phyloP scores from a whole-genome alignment of 768 basidiomycete genomes.

The Phallus indusiatus region DNA sequence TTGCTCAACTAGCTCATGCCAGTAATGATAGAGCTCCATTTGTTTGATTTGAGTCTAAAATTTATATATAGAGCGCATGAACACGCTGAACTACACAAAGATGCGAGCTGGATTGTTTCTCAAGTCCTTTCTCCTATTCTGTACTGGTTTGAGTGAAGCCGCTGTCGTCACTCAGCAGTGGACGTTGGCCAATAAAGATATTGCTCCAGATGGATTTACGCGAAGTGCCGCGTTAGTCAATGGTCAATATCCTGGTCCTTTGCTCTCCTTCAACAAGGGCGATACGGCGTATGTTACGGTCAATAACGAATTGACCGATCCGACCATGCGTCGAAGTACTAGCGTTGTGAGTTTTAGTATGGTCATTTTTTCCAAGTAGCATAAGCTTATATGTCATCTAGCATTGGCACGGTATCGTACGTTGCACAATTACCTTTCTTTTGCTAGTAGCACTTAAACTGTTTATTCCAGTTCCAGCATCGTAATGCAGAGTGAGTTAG shows the following conservation, averaged over 20 bases:
- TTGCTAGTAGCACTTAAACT: not conserved
- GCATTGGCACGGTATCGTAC: slow-evolving; percentile 10
- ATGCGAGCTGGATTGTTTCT: too few relatives aligned
- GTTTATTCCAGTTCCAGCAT: not conserved
- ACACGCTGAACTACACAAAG: too few relatives aligned
- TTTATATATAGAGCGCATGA: too few relatives aligned
- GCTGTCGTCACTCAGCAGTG: not conserved
- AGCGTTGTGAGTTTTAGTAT: slow-evolving; percentile 32
- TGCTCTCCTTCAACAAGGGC: slow-evolving; percentile 34
- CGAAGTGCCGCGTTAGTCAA: slow-evolving; percentile 38
- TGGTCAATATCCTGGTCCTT: slow-evolving; percentile 39
- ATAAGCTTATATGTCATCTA: not conserved
- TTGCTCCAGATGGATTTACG: slow-evolving; percentile 42
- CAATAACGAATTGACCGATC: slow-evolving; percentile 33
- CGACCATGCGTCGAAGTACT: slow-evolving; percentile 39
- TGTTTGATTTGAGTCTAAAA: too few relatives aligned
- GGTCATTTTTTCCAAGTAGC: not conserved
- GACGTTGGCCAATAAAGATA: slow-evolving; percentile 9
- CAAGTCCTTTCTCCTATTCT: not conserved
- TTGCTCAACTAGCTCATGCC: too few relatives aligned
- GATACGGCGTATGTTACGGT: slow-evolving; percentile 33
- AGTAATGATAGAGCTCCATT: too few relatives aligned
- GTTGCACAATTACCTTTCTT: not conserved
- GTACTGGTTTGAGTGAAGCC: not conserved
- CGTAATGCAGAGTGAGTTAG: slow-evolving; percentile 3